These are phyloP conservation scores for Vachellia pachyceras DNA, from an alignment of 306 rosid genomes.

Conservation along the genomic window DNA sequence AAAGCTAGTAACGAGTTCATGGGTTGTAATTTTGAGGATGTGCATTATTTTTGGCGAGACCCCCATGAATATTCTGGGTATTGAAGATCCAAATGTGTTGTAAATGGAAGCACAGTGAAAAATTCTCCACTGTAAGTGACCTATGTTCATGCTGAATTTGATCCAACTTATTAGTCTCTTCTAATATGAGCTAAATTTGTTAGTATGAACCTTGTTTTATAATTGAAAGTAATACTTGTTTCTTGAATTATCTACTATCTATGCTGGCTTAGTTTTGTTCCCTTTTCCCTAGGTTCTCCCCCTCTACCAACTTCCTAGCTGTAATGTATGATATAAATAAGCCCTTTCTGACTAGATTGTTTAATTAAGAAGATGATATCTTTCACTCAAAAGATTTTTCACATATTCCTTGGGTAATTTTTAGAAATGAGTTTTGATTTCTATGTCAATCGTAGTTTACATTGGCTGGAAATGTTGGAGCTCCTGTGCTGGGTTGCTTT, in stretches of 20 bases:
- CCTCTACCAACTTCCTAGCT: slow-evolving; percentile 5
- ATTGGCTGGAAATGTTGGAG: slow-evolving; percentile 4
- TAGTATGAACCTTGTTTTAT: slow-evolving; percentile 2
- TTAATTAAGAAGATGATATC: not conserved
- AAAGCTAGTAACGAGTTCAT: slow-evolving; percentile 29
- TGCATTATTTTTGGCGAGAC: slow-evolving; percentile 34
- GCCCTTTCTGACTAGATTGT: slow-evolving; percentile 4
- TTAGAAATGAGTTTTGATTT: slow-evolving; percentile 26
- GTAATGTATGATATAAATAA: not conserved
- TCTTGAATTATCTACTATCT: not conserved
- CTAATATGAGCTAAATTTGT: slow-evolving; percentile 17
- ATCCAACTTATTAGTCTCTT: slow-evolving; percentile 1
- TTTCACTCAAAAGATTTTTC: not conserved
- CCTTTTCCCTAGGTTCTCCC: slow-evolving; percentile 1
- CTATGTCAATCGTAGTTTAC: not conserved
- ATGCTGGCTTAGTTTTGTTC: not conserved
- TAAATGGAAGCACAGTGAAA: slow-evolving; percentile 38
- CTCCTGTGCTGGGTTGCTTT: not conserved
- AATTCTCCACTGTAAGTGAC: slow-evolving; percentile 28
- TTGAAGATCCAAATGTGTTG: slow-evolving; percentile 32
- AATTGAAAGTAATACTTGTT: slow-evolving; percentile 15
- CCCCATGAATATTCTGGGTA: slow-evolving; percentile 30
- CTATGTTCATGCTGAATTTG: slow-evolving; percentile 14
- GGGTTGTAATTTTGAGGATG: slow-evolving; percentile 9
- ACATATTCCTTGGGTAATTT: slow-evolving; percentile 1